Evolutionary conservation across 176 grass and related monocot species (phyloP), one percentile per base, ranked within the genome.

Genomic region (Melocanna baccifera): DNA sequence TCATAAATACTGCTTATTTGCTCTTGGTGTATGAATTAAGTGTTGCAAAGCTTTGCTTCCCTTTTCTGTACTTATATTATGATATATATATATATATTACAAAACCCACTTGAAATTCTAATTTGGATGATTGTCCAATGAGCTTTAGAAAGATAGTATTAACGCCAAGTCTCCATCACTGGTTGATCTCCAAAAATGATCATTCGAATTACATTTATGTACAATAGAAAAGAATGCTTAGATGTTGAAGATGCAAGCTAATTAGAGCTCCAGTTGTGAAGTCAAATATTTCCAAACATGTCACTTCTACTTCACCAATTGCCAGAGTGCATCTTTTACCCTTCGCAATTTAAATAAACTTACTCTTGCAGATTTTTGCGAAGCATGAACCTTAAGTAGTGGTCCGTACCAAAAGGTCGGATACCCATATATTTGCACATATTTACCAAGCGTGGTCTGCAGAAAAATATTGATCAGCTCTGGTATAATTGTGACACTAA

Each of bases 341-440:
- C 9, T 73, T 79, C 14, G 51, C 32, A 69, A 74, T 25, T 30
- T 4, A 62, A 83, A 67, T 68, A 67, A 68, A 87, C 97, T 94
- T 94, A 99, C 97, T 96, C 78, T 81, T 82, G 91, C 52, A 99
- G 72, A 73, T 88, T 99, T 81, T 92, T 99, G 42, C 97, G 93
- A 91, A 99, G 93, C 97, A 96, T 99, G 79, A 94, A 99, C 29
- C 91, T 90, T 71, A 99, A 87, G 88, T 96, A 99, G 77, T 99
- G 88, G 78, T 99, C 97, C 14, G 93, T 99, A 82, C 97, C 97
- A 71, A 96, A 99, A 82, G 97, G 97, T 59, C 77, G 91, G 18
- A 99, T 89, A 69, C 93, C 97, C 97, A 99, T 99, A 86, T 99
- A 99, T 81, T 99, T 99, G 87, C 97, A 99, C 97, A 99, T 99